Evolutionary conservation across 768 basidiomycete species (phyloP), one percentile per base, ranked within the genome.

Genomic region (Mycena vulgaris): DNA sequence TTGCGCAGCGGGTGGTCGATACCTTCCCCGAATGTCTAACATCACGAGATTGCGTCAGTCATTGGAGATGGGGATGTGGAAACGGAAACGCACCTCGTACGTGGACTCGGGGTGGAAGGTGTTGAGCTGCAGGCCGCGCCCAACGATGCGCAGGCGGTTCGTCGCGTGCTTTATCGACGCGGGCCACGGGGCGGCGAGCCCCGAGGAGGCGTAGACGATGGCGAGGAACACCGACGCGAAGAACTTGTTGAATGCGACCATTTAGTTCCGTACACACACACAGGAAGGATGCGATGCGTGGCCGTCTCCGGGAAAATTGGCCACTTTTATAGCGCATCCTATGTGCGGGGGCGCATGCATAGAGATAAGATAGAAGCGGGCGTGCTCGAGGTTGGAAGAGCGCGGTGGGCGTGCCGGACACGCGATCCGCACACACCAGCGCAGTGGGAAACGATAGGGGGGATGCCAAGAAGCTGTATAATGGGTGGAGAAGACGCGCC

Each of bases 1-100:
- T 57, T 62, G 5, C 25, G 51, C 21, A 63, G 39, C 6, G 75
- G 60, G 66, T 77, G 76, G 14, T 76, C 75, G 42, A 78, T 56
- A 11, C 78, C 80, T 13, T 65, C 66, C n/a, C 75, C 75, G 61
- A 78, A 81, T 1, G 79, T 78, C 80, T 82, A 13, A 3, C 30
- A 10, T 9, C 17, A 40, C 8, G 4, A 6, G 33, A 35, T 35
- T 35, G 33, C 13, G 33, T 35, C 33, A 35, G 33, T 13, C 10
- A 39, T 3, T 39, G 39, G 10, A 39, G 39, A 35, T 35, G 13
- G 13, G 10, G 39, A 40, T 11, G 4, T 35, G 47, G 11, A 27
- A 1, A 40, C 21, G 39, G 4, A 47, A 37, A 58, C 63, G 51
- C 52, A 77, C 78, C 76, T 80, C 77, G 68, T 66, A 80, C 10